Conservation (phyloP, 805 yeast species). For the Cyberlindnera americana region DNA sequence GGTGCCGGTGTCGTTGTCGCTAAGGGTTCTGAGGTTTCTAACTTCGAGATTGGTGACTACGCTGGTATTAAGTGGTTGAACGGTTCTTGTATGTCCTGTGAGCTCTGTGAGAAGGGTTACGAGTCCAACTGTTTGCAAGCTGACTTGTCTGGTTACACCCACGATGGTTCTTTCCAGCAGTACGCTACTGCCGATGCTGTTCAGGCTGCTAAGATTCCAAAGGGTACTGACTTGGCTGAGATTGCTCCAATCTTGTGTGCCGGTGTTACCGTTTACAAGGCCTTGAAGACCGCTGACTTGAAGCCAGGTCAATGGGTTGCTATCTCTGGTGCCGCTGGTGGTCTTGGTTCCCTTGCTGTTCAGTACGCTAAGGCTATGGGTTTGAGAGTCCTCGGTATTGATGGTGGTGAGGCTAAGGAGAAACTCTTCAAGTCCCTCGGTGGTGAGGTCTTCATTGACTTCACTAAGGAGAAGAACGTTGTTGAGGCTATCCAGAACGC, state of each 20-base stretch:
- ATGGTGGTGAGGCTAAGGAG: conserved; percentile 64
- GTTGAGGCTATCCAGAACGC: conserved; percentile 50
- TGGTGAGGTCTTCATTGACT: conserved; percentile 62
- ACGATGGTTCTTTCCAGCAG: conserved; percentile 89
- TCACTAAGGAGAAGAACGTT: conserved; percentile 51
- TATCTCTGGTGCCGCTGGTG: conserved; percentile 78
- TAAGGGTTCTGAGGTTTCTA: conserved; percentile 62
- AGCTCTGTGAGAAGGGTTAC: conserved; percentile 60
- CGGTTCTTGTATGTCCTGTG: conserved; percentile 74
- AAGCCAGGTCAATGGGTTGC: conserved; percentile 74
- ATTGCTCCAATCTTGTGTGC: conserved; percentile 86
- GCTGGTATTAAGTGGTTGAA: conserved; percentile 87
- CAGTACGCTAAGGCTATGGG: conserved; percentile 82
- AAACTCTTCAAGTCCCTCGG: conserved; percentile 55
- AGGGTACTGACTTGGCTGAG: conserved; percentile 68
- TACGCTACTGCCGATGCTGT: conserved; percentile 86
- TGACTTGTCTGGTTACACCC: conserved; percentile 80
- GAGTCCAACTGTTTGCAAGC: conserved; percentile 73
- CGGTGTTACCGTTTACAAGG: conserved; percentile 89
- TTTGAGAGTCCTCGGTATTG: conserved; percentile 65
- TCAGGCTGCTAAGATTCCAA: conserved; percentile 79
- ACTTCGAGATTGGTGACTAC: conserved; percentile 72
- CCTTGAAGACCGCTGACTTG: conserved; percentile 73
- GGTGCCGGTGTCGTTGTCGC: conserved; percentile 87
- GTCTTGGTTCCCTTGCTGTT: conserved; percentile 69